Evolutionary conservation across 768 basidiomycete genomes (phyloP).

Genomic region (Amyloporia xantha): DNA sequence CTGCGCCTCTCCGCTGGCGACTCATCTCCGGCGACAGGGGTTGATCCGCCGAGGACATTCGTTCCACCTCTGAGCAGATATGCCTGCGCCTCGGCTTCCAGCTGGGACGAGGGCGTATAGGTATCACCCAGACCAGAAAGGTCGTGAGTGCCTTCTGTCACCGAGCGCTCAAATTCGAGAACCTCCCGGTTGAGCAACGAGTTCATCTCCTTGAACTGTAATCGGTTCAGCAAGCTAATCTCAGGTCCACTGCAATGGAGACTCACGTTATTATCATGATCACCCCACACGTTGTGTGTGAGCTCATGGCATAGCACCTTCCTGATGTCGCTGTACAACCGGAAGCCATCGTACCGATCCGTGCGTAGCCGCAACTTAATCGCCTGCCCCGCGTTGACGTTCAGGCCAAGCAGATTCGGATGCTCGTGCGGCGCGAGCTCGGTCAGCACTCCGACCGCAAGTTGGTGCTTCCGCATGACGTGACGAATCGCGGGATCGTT

Average conservation of each 20-base stretch:
- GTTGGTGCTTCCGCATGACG: constrained; percentile 64
- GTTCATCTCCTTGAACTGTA: constrained; percentile 70
- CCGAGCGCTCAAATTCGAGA: constrained; percentile 54
- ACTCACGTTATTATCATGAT: constrained; percentile 69
- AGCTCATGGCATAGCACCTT: constrained; percentile 73
- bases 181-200: constrained; percentile 71
- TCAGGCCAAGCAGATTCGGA: constrained; percentile 62
- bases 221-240: not conserved
- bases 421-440: constrained; percentile 77
- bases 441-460: constrained; percentile 62
- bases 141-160: constrained; percentile 46
- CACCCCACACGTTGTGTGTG: constrained; percentile 67
- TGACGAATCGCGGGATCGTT: constrained; percentile 66
- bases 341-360: constrained; percentile 65
- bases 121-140: constrained; percentile 36
- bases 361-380: constrained; percentile 70
- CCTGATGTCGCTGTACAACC: constrained; percentile 56
- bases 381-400: constrained; percentile 51
- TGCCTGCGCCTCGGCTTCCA: constrained; percentile 48
- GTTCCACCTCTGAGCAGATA: constrained; percentile 49
- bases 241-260: not conserved
- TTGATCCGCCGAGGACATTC: constrained; percentile 15
- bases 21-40: constrained; percentile 25
- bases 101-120: constrained; percentile 48
- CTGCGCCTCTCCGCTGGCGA: constrained; percentile 52